A percentile compares a stretch with the other conserved stretches of the same genome.
Evolutionary conservation across 2,329 filamentous ascomycete genomes (phyloP).

Genomic region (Penicillium sp.): DNA sequence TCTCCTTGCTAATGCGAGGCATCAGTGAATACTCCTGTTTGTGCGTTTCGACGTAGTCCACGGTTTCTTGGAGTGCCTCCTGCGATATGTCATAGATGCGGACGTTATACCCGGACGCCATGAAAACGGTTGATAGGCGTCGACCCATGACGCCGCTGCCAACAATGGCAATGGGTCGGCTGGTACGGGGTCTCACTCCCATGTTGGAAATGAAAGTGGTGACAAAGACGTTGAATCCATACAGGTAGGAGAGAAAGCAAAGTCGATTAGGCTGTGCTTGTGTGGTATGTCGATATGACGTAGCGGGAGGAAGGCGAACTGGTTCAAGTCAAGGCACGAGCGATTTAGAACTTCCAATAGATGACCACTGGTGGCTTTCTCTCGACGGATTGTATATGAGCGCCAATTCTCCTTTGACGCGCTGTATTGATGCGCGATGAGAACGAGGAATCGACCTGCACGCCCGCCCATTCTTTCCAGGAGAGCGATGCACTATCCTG

Average conservation of each 20-base stretch:
- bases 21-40: not conserved
- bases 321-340: too few species aligned
- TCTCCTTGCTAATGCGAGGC: slow-evolving; percentile 3
- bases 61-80: slow-evolving; percentile 25
- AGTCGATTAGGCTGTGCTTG: not conserved
- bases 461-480: too few species aligned
- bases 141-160: slow-evolving; percentile 43
- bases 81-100: slow-evolving; percentile 26
- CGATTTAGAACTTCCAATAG: too few species aligned
- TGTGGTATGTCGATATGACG: too few species aligned
- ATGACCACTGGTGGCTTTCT: not conserved
- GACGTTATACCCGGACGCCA: slow-evolving; percentile 29
- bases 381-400: not conserved
- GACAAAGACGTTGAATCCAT: not conserved
- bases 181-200: slow-evolving; percentile 3
- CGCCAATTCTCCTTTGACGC: not conserved
- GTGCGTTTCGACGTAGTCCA: slow-evolving; percentile 30
- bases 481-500: too few species aligned
- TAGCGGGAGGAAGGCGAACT: too few species aligned
- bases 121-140: slow-evolving; percentile 33
- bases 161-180: slow-evolving; percentile 37
- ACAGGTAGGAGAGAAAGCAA: not conserved
- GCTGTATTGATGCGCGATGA: not conserved
- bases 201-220: slow-evolving; percentile 3
- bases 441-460: too few species aligned